Base-by-base conservation (phyloP, 129 eudicot genomes). In the Scalesia atractyloides region DNA sequence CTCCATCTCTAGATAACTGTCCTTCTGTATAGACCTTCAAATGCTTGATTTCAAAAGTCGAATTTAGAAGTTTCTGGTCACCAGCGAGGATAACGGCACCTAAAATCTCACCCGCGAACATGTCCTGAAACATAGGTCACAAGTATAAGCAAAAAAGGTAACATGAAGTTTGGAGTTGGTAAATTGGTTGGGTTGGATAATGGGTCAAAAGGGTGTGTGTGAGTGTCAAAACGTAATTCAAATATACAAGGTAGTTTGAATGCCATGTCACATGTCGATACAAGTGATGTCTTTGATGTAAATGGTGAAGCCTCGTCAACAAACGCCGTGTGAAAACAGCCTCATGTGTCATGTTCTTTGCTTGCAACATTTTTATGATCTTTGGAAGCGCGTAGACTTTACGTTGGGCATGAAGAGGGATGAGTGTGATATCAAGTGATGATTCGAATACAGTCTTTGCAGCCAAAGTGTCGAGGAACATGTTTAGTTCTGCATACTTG, bases 401-500 rank as follows among this genome's bases (percentile, higher is more conserved):
- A 4, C 85, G 82, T 73, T 91, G 97, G 30, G 75, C 75, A 22
- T 33, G 47, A 39, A 86, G 86, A 7, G 96, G 96, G 63, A 91
- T 56, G 33, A 91, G 82, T 5, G 96, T 88, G 79, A 91, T 80
- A 12, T 68, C 50, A 18, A 86, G 83, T n/a, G 79, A 83, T 15
- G 97, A 88, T 0, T 81, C 87, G 19, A 88, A 60, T 5, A 91
- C 87, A 0, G 75, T 84, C 72, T 88, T 86, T 64, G 96, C 97
- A 39, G 97, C 96, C 74, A 86, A 73, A 37, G 96, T 89, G 68
- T 91, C 96, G n/a, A 91, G 93, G 74, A 86, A 88, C 91, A 91
- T 84, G 69, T 91, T 91, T 37, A 88, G 73, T 71, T 91, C 97
- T 18, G 93, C 91, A 62, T 76, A 84, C 66, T 82, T 53, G 65